Percentiles rank a stretch among this genome's conserved stretches.
Evolutionary conservation across 2,329 filamentous ascomycete species (phyloP).

Genomic region (Ascocoryne sarcoides): DNA sequence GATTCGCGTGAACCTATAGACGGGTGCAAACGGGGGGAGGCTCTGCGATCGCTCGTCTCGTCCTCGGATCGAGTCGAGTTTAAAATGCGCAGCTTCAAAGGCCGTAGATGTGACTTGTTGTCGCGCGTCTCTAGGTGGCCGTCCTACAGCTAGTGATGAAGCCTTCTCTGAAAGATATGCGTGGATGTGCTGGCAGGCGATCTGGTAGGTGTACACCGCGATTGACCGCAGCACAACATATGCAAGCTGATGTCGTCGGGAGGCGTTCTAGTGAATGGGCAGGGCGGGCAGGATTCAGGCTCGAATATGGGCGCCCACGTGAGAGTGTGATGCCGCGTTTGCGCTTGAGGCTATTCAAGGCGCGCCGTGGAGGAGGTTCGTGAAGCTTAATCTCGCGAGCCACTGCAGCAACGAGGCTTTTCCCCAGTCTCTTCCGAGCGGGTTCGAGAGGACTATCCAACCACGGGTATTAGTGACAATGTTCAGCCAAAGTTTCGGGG

Average conservation of each 20-base stretch:
- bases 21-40: no score
- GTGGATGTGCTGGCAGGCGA: conserved; percentile 54
- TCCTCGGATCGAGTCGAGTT: not conserved
- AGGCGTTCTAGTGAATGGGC: conserved; percentile 31
- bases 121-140: conserved; percentile 20
- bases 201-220: conserved; percentile 43
- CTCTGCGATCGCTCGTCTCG: no score
- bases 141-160: conserved; percentile 22
- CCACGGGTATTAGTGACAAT: conserved; percentile 26
- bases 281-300: conserved; percentile 30
- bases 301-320: conserved; percentile 23
- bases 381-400: conserved; percentile 18
- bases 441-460: conserved; percentile 22
- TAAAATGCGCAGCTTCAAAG: not conserved
- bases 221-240: conserved; percentile 48
- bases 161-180: conserved; percentile 40
- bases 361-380: conserved; percentile 16
- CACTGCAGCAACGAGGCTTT: conserved; percentile 18
- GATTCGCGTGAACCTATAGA: conserved; percentile 3
- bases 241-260: conserved; percentile 45
- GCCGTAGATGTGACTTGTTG: conserved; percentile 8
- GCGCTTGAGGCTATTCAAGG: conserved; percentile 24
- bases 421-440: conserved; percentile 19
- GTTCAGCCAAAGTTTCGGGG: conserved; percentile 18
- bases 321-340: conserved; percentile 21